phyloP scores from a whole-genome alignment of 441 rosid species.

The Pelargonium myrrhifolium region DNA sequence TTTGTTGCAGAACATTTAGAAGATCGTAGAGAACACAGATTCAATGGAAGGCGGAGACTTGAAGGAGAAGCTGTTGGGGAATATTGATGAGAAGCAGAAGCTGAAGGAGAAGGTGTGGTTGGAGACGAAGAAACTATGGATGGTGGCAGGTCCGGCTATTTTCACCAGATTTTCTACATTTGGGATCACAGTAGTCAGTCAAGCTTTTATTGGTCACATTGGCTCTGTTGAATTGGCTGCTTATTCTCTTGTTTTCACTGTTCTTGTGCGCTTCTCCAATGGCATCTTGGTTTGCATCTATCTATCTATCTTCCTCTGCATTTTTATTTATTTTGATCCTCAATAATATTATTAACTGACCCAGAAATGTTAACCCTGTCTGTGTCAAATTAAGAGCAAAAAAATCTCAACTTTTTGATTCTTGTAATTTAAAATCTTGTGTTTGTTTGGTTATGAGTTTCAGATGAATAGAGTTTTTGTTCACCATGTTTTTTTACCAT shows the following conservation, averaged over 20 bases:
- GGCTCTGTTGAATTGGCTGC: not conserved
- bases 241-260: not conserved
- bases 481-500: too few species aligned
- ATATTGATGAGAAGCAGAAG: too few species aligned
- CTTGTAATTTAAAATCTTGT: not conserved
- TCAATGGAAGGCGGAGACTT: too few species aligned
- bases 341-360: too few species aligned
- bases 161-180: not conserved
- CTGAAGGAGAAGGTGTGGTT: too few species aligned
- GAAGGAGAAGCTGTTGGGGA: too few species aligned
- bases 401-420: not conserved
- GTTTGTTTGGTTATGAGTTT: not conserved
- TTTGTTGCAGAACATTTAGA: too few species aligned
- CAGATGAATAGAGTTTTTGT: not conserved
- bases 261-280: not conserved
- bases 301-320: too few species aligned
- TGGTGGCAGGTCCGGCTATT: not conserved
- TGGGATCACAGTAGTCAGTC: not conserved
- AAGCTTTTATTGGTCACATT: not conserved
- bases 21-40: too few species aligned
- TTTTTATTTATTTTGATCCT: too few species aligned
- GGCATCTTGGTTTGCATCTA: not conserved
- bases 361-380: not conserved
- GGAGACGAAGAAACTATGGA: not conserved
- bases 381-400: not conserved